A percentile compares a stretch with the other conserved stretches of the same genome.
Evolutionary conservation across 208 protist species (phyloP).

Genomic region (Zelonia costaricensis): DNA sequence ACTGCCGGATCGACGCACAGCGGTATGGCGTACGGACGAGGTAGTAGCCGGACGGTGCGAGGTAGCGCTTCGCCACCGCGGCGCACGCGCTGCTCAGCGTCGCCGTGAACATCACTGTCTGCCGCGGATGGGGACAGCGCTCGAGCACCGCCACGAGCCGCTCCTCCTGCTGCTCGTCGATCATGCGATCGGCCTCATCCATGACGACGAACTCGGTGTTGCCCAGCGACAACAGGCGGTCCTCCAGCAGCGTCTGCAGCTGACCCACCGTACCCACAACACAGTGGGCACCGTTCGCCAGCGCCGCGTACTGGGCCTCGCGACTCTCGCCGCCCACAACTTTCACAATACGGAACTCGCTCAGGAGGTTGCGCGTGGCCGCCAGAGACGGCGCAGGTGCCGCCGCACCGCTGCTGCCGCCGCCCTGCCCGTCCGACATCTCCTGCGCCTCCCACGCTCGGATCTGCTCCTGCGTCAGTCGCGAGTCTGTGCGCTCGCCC

Average conservation of each 20-base stretch:
- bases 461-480: not conserved
- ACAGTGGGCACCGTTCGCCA: conserved; percentile 62
- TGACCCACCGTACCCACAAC: conserved; percentile 89
- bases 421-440: not conserved
- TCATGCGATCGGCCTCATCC: conserved; percentile 98
- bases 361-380: conserved; percentile 39
- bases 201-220: conserved; percentile 89
- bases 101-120: conserved; percentile 97
- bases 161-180: conserved; percentile 93
- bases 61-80: conserved; percentile 59
- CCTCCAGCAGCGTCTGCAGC: conserved; percentile 61
- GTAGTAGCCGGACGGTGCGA: conserved; percentile 62
- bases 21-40: conserved; percentile 66
- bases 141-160: conserved; percentile 90
- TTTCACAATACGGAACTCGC: conserved; percentile 73
- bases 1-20: conserved; percentile 68
- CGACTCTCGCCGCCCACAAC: conserved; percentile 67
- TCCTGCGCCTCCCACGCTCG: conserved; percentile 17
- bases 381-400: not conserved
- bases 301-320: conserved; percentile 56
- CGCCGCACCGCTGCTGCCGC: not conserved
- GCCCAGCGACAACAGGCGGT: conserved; percentile 65
- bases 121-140: conserved; percentile 65
- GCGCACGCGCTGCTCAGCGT: conserved; percentile 88
- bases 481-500: not conserved